Percentiles rank a stretch among this genome's conserved stretches.
Evolutionary conservation across 148 eudicot species (phyloP).

Genomic region (Rhododendron ovatum): DNA sequence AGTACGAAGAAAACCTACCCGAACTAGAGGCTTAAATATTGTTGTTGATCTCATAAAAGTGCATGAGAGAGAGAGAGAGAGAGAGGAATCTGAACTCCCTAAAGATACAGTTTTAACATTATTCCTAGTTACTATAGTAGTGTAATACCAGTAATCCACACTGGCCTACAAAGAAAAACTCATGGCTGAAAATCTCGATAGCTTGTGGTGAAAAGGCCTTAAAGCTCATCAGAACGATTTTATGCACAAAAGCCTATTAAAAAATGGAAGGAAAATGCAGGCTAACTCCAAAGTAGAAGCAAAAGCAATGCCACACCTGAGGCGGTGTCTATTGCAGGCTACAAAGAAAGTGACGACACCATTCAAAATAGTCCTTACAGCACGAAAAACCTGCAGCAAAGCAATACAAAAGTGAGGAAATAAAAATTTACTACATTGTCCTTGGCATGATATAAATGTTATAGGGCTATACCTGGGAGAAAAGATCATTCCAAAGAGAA

Average conservation of each 20-base stretch:
- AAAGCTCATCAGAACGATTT: neutral
- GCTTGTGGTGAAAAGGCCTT: neutral
- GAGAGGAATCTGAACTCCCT: neutral
- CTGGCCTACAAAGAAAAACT: neutral
- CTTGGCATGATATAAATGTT: neutral
- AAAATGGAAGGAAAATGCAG: neutral
- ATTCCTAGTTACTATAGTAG: neutral
- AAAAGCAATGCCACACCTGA: constrained; percentile 53
- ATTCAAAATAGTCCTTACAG: constrained; percentile 77
- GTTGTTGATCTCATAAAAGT: neutral
- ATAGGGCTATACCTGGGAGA: constrained; percentile 50
- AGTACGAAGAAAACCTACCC: neutral
- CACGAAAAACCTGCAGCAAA: constrained; percentile 63
- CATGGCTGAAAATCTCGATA: neutral
- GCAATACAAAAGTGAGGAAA: constrained; percentile 4
- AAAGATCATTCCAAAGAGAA: constrained; percentile 86
- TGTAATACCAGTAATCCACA: neutral
- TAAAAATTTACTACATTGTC: neutral
- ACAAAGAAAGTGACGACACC: constrained; percentile 84
- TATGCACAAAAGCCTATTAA: neutral
- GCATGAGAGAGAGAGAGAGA: neutral
- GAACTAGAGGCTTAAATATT: neutral
- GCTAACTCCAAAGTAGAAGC: neutral
- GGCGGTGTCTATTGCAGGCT: constrained; percentile 93
- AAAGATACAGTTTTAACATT: neutral